Base-by-base conservation (phyloP, 805 yeast species). In the Candida glaebosa region DNA sequence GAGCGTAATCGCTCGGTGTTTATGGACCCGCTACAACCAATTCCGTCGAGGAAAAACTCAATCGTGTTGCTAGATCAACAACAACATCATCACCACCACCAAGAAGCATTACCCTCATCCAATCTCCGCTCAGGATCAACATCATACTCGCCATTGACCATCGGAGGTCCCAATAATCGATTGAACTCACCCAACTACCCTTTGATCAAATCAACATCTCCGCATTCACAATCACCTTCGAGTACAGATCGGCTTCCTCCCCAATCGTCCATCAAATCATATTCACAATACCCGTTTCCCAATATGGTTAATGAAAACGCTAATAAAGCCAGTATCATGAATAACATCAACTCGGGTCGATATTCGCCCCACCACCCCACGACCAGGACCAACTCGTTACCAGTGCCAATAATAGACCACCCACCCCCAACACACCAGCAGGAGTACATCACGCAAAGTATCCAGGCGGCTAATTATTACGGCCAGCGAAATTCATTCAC, bases 21-120 rank as follows among this genome's bases (percentile, higher is more conserved):
- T n/a, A n/a, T 60, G 59, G 69, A 63, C 44, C 69, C 69, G 3
- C 54, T 62, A 33, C 69, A 61, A 45, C 65, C 67, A 5, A 45
- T 48, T 6, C 61, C 65, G 2, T 48, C 53, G 3, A 41, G 56
- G n/a, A 34, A 34, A 15, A 44, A 42, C 32, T 44, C 50, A 4
- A 37, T 40, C n/a, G 24, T 33, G 4, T 36, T 41, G 18, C 26
- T 34, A 22, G 43, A 39, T 17, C 44, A 43, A 19, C 35, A 36
- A 18, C 40, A 20, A 17, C 50, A 22, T 25, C 44, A 20, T 18
- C 50, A 15, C 48, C 8, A 47, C 53, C 41, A 32, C 55, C 38
- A 38, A 46, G 45, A 38, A 47, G 18, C 44, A 47, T 24, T 46
- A 51, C 28, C 58, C 58, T 3, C 48, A 47, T 38, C 42, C 55